These are phyloP conservation scores for Dichomitus squalens DNA, from an alignment of 1,284 basidiomycete genomes.

Conservation along the genomic window DNA sequence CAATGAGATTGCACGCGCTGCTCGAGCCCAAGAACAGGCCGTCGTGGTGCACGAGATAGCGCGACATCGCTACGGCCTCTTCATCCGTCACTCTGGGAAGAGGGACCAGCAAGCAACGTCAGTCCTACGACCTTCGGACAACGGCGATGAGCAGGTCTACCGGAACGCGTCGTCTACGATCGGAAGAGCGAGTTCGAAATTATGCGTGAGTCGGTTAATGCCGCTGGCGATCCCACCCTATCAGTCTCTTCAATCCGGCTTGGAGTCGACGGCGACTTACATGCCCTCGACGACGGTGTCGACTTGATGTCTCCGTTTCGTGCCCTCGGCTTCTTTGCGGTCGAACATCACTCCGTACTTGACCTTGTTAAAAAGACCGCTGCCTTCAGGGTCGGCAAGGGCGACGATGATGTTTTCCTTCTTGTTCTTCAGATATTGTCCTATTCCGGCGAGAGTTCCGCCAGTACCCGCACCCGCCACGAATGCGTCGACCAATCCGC, in stretches of 20 bases:
- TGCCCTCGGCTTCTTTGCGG: constrained; percentile 90
- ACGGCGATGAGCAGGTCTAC: constrained; percentile 41
- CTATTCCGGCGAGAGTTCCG: constrained; percentile 90
- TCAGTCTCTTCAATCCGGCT: neutral
- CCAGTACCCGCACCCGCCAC: constrained; percentile 98
- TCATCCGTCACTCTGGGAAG: constrained; percentile 76
- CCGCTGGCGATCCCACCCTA: constrained; percentile 55
- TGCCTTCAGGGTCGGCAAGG: constrained; percentile 92
- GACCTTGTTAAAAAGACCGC: constrained; percentile 94
- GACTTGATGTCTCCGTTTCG: constrained; percentile 91
- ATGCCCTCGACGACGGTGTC: constrained; percentile 92
- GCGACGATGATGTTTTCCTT: constrained; percentile 69
- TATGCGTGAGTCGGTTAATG: constrained; percentile 85
- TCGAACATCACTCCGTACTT: constrained; percentile 96
- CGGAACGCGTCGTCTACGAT: constrained; percentile 88
- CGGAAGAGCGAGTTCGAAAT: constrained; percentile 80
- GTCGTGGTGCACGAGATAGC: constrained; percentile 86
- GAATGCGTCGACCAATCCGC: constrained; percentile 83
- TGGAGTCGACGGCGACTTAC: constrained; percentile 43
- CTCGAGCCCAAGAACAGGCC: constrained; percentile 96
- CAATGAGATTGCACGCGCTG: constrained; percentile 94
- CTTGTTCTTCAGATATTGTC: constrained; percentile 77
- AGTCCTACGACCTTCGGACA: neutral
- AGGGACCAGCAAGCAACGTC: neutral
- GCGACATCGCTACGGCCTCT: constrained; percentile 92